Base-by-base conservation (phyloP, 805 yeast genomes). In the Yamadazyma ubonensis region DNA sequence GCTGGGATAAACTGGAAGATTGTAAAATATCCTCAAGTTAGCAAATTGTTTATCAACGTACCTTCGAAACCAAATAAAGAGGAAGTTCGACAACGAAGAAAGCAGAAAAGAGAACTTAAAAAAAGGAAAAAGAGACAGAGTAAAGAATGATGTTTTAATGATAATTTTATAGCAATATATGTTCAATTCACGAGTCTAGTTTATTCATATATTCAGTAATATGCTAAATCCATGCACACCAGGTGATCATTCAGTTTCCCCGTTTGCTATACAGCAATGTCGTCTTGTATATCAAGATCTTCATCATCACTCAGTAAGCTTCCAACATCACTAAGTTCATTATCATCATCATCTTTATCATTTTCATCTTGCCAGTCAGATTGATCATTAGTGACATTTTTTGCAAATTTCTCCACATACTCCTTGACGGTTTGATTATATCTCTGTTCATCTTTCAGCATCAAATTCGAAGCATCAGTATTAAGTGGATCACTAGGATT, bases 401-500 rank as follows among this genome's bases (percentile, higher is more conserved):
- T 58, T n/a, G 75, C 75, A 61, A 81, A 88, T 55, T 75, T 76
- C 54, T 70, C 70, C 18, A 90, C 95, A 53, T 87, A 86, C 27
- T 75, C 77, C 54, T 73, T 79, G 5, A 93, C 95, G 49, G 77
- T 81, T 37, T 71, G 78, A 36, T 76, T 78, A 57, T 91, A 91
- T 37, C 73, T 64, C 18, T 71, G 66, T 44, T 79, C 81, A 52
- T 88, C 87, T 41, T 81, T 75, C 46, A 82, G 70, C 69, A 86
- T 79, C 40, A 91, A 63, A 11, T 83, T 79, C 5, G 95, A 86
- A 0, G 98, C 98, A 44, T 86, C 93, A 8, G 89, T 81, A 55
- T 91, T 91, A 46, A 91, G 72, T 1, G 99, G 99, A 59, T 91
- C 99, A 10, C 91, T 71, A 1, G 98, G 91, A 55, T 91, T 91